phyloP scores from a whole-genome alignment of 208 protist species.

The Endotrypanum monterogeii region DNA sequence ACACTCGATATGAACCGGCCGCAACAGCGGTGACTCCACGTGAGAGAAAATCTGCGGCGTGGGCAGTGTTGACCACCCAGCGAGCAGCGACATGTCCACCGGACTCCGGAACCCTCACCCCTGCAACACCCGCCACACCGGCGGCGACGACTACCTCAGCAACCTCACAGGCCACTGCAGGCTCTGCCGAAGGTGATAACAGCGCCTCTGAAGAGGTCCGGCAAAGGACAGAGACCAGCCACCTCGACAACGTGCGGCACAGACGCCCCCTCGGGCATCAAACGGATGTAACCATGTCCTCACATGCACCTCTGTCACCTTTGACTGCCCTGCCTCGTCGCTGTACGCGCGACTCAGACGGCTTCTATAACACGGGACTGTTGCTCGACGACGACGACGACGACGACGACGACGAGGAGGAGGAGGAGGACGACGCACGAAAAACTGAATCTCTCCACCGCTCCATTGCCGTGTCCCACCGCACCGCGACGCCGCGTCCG shows the following conservation, averaged over 20 bases:
- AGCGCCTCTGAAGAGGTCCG: background rate
- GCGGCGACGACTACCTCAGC: conserved; percentile 3
- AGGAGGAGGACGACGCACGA: conserved; percentile 7
- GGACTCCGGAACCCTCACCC: conserved; percentile 16
- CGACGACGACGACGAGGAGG: conserved; percentile 10
- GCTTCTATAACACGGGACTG: conserved; percentile 27
- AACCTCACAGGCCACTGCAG: background rate
- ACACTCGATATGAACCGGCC: background rate
- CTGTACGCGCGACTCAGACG: conserved; percentile 9
- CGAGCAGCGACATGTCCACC: conserved; percentile 18
- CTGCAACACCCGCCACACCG: conserved; percentile 2
- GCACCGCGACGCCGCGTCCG: too few relatives aligned
- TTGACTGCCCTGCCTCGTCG: background rate
- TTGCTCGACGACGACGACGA: conserved; percentile 12
- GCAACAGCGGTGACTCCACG: background rate
- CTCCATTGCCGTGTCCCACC: background rate
- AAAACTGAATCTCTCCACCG: background rate
- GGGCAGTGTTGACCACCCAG: background rate
- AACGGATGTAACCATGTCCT: background rate
- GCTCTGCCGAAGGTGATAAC: background rate
- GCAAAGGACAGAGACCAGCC: background rate
- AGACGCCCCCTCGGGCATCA: too few relatives aligned
- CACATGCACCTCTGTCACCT: background rate
- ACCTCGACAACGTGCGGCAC: background rate
- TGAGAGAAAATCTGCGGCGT: too few relatives aligned